These are phyloP conservation scores for Phialophora macrospora DNA, from an alignment of 2,329 filamentous ascomycete genomes.

Conservation along the genomic window DNA sequence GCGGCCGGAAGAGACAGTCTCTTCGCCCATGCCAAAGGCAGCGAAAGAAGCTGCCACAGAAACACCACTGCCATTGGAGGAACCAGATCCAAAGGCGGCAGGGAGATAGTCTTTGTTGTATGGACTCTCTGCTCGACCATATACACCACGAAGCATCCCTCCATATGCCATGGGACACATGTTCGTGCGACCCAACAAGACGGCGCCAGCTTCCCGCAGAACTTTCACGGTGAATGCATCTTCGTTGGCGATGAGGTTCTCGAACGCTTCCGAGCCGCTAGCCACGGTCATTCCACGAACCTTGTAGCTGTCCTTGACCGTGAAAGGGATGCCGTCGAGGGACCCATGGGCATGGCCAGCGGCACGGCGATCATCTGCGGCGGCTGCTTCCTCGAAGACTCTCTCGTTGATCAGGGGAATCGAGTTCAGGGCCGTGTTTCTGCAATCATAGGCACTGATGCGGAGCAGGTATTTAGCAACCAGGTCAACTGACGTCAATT, in stretches of 20 bases:
- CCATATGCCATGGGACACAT: constrained; percentile 66
- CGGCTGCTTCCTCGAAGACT: constrained; percentile 54
- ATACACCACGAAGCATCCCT: constrained; percentile 62
- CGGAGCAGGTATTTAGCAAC: constrained; percentile 54
- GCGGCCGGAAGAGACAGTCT: constrained; percentile 62
- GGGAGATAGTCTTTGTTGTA: constrained; percentile 61
- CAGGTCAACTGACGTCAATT: constrained; percentile 53
- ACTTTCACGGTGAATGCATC: constrained; percentile 58
- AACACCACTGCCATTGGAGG: constrained; percentile 61
- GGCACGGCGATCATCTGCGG: constrained; percentile 54
- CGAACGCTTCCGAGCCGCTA: constrained; percentile 61
- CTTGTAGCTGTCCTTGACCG: constrained; percentile 64
- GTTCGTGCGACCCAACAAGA: constrained; percentile 62
- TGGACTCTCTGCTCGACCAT: constrained; percentile 61
- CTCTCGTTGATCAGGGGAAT: constrained; percentile 55
- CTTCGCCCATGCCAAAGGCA: constrained; percentile 59
- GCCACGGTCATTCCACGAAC: constrained; percentile 60
- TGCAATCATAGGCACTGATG: constrained; percentile 54
- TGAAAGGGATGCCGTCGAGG: constrained; percentile 63
- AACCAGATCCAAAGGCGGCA: constrained; percentile 62
- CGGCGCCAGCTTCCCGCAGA: constrained; percentile 56
- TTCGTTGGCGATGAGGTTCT: constrained; percentile 55
- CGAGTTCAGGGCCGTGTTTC: constrained; percentile 52
- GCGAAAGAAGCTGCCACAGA: constrained; percentile 58
- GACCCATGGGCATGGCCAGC: constrained; percentile 45